Evolutionary conservation across 2,329 filamentous ascomycete species (phyloP).

Genomic region (Paecilomyces fulvus): DNA sequence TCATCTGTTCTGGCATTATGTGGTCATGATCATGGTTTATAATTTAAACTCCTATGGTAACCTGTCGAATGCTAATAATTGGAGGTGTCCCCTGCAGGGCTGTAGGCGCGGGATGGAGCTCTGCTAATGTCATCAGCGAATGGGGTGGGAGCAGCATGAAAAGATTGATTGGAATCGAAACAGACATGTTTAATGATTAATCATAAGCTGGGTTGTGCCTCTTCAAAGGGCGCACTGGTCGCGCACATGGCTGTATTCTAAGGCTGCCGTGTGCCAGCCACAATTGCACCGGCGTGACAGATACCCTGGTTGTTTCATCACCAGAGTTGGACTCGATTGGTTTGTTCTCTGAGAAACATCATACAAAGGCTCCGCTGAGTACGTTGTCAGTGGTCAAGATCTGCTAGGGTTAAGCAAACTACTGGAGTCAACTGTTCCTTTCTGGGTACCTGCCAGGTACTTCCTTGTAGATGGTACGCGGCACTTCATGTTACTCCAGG

Average conservation of each 20-base stretch:
- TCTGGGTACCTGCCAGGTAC: neutral
- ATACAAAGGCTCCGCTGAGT: neutral
- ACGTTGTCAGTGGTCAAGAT: neutral
- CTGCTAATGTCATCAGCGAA: too few species aligned
- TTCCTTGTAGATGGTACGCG: too few species aligned
- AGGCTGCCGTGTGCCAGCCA: neutral
- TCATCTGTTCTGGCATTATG: too few species aligned
- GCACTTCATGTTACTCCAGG: too few species aligned
- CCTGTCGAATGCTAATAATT: too few species aligned
- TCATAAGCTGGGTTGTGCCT: neutral
- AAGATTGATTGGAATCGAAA: neutral
- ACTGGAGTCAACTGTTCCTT: neutral
- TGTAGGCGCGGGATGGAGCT: too few species aligned
- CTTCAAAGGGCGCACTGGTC: neutral
- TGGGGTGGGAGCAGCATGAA: too few species aligned
- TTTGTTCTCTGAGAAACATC: neutral
- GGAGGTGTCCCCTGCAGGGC: too few species aligned
- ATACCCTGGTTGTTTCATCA: neutral
- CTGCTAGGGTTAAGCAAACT: neutral
- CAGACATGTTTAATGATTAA: neutral
- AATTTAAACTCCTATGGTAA: too few species aligned
- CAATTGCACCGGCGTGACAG: neutral
- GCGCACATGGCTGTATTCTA: neutral
- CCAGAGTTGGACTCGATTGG: neutral
- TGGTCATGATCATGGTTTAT: too few species aligned